Conservation (phyloP, 108 stramenopile genomes). For the Discostella pseudostelligera region DNA sequence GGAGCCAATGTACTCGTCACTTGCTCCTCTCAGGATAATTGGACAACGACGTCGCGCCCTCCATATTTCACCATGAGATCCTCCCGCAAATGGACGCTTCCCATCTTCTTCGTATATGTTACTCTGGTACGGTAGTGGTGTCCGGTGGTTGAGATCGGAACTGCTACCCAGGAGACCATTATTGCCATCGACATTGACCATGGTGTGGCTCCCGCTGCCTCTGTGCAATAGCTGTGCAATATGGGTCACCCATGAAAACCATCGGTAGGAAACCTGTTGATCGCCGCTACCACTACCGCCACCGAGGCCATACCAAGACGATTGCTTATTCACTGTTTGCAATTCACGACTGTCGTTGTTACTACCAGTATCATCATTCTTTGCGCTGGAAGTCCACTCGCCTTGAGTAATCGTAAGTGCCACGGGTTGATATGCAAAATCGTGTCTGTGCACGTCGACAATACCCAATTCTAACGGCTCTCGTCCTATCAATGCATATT, state of each 20-base stretch:
- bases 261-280: conserved; percentile 42
- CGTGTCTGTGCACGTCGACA: conserved; percentile 36
- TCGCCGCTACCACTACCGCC: conserved; percentile 3
- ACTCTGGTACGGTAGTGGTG: conserved; percentile 19
- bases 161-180: not conserved
- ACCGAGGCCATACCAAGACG: not conserved
- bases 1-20: not conserved
- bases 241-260: conserved; percentile 47
- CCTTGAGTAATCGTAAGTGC: not conserved
- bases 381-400: too few relatives aligned
- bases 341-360: conserved; percentile 7
- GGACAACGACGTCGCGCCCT: conserved; percentile 58
- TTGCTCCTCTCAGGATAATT: not conserved
- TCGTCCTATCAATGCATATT: conserved; percentile 28
- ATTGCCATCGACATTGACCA: not conserved
- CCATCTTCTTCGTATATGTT: conserved; percentile 54
- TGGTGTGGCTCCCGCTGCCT: not conserved
- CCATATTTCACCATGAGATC: conserved; percentile 85
- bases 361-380: not conserved
- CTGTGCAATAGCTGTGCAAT: conserved; percentile 30
- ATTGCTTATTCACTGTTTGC: conserved; percentile 15
- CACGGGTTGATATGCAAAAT: conserved; percentile 45
- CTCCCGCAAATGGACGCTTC: conserved; percentile 73
- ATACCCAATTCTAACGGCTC: conserved; percentile 29
- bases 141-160: not conserved